A percentile compares a stretch with the other conserved stretches of the same genome.
Conservation (phyloP, 2,329 filamentous ascomycete species). For the Stachybotrys chartarum region DNA sequence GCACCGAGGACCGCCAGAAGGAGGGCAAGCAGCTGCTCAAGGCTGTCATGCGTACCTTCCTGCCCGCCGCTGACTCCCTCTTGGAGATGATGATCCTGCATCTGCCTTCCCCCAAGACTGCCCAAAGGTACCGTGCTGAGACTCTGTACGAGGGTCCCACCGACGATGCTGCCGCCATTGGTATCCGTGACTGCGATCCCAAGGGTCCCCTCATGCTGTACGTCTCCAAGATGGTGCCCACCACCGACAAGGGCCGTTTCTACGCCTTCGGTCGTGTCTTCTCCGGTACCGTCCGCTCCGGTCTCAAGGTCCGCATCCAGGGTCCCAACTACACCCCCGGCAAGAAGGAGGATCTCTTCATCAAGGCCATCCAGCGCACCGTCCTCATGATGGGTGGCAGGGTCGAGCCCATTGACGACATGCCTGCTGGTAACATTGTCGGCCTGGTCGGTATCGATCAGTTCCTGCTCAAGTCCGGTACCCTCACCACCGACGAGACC, state of each 20-base stretch:
- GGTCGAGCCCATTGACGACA: slow-evolving; percentile 97
- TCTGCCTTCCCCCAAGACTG: slow-evolving; percentile 89
- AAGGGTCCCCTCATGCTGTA: slow-evolving; percentile 99
- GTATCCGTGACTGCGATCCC: slow-evolving; percentile 97
- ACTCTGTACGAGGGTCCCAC: slow-evolving; percentile 96
- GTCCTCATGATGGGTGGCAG: slow-evolving; percentile 99
- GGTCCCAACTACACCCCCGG: slow-evolving; percentile 97
- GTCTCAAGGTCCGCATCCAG: slow-evolving; percentile 99
- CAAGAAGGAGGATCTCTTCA: slow-evolving; percentile 97
- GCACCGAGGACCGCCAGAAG: slow-evolving; percentile 77
- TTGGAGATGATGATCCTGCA: slow-evolving; percentile 99
- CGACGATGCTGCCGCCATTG: slow-evolving; percentile 88
- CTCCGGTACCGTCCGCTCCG: slow-evolving; percentile 93
- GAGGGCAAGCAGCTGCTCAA: slow-evolving; percentile 98
- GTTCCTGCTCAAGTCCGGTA: slow-evolving; percentile 99
- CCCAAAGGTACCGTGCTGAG: slow-evolving; percentile 96
- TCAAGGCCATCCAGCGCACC: slow-evolving; percentile 99
- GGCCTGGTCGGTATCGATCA: slow-evolving; percentile 99
- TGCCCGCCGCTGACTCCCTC: slow-evolving; percentile 94
- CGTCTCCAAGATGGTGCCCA: slow-evolving; percentile 99
- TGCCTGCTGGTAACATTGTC: slow-evolving; percentile 99
- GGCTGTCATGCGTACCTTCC: slow-evolving; percentile 97
- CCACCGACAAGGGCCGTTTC: slow-evolving; percentile 99
- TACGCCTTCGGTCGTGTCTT: slow-evolving; percentile 99
- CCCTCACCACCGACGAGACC: slow-evolving; percentile 91